Evolutionary conservation across 306 rosid species (phyloP).

Genomic region (Cucurbita moschata): DNA sequence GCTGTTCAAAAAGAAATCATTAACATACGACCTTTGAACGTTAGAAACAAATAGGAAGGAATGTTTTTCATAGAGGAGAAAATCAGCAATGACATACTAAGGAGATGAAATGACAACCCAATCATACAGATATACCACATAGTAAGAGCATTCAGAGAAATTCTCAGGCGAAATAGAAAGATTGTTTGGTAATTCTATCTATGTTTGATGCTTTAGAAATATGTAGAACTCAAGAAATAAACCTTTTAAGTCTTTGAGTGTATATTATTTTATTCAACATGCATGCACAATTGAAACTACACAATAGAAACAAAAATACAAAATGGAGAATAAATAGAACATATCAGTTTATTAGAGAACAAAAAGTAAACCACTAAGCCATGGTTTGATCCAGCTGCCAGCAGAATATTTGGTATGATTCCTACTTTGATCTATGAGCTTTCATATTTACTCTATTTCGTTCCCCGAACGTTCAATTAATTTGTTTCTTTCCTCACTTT

Average conservation of each 20-base stretch:
- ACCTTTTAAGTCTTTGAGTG: background rate
- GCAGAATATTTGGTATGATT: background rate
- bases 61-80: background rate
- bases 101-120: background rate
- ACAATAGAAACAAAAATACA: background rate
- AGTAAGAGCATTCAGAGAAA: background rate
- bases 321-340: background rate
- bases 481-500: too few species aligned
- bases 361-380: background rate
- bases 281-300: background rate
- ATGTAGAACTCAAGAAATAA: background rate
- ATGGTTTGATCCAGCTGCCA: background rate
- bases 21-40: background rate
- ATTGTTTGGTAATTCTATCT: background rate
- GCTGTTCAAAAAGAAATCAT: conserved; percentile 41
- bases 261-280: background rate
- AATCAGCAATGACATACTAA: background rate
- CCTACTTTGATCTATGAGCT: too few species aligned
- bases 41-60: background rate
- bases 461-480: too few species aligned
- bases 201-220: background rate
- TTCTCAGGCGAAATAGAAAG: conserved; percentile 7
- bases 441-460: too few species aligned
- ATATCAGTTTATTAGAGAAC: background rate
- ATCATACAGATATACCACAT: background rate